Base-by-base conservation (phyloP, 164 flowering plant species). In the Amborella trichopoda region DNA sequence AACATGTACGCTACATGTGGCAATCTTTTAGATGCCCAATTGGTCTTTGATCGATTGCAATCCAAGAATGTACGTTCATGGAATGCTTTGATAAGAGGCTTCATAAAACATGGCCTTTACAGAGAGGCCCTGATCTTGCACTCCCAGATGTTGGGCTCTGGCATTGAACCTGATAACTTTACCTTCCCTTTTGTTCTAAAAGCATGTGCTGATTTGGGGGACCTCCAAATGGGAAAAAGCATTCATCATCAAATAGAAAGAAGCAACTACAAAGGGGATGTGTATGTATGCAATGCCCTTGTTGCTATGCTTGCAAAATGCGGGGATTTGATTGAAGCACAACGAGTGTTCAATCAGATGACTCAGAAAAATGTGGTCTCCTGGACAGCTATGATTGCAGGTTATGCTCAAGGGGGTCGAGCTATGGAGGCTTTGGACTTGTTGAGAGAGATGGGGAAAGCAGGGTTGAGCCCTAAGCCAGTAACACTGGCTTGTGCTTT, bases 401-500 rank as follows among this genome's bases (percentile, higher is more conserved):
- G 69, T 20, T 46, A 48, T 39, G 67, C 49, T 28, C 66, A 68
- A 34, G 61, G 61, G 44, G 69, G 67, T 26, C 38, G 44, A 28
- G 52, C 64, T n/a, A 44, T 32, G 19, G 54, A 49, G 44, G 66
- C 67, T 12, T 34, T 65, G 61, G 19, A 37, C 5, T 51, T 68
- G 34, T 65, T 69, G 52, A 44, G 54, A 48, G 52, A 69, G 49
- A 65, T 64, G 73, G 36, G 23, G 22, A 69, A 53, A 63, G 60
- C 26, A 18, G 74, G 73, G 58, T 51, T 20, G 16, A 6, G 45
- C 48, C 86, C 89, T 0, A 85, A 75, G 66, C 71, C 95, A 0
- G 89, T 90, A 54, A 86, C 94, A 0, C 73, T 86, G 91, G 84
- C 83, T 12, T 78, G 89, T 53, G 87, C 81, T 40, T 68, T 90